Percentiles rank a stretch among this genome's conserved stretches.
Evolutionary conservation across 805 yeast species (phyloP).

Genomic region (Candida sithepensis): DNA sequence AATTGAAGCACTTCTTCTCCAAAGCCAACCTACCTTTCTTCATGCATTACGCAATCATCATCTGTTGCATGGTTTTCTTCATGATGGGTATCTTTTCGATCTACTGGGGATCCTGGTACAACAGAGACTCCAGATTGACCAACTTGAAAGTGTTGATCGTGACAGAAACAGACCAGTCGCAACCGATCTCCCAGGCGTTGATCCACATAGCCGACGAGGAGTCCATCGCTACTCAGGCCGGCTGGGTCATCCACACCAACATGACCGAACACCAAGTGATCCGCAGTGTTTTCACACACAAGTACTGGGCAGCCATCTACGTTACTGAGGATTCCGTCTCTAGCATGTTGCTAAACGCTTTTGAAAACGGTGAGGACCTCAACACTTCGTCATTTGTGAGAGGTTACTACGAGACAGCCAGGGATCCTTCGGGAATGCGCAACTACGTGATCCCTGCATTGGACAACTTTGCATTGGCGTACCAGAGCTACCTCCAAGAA

Average conservation of each 20-base stretch:
- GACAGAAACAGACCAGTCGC: conserved; percentile 31
- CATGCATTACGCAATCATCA: conserved; percentile 11
- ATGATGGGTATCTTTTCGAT: conserved; percentile 39
- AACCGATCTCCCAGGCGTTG: conserved; percentile 31
- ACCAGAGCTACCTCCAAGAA: conserved; percentile 15
- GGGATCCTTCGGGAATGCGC: conserved; percentile 52
- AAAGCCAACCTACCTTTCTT: conserved; percentile 11
- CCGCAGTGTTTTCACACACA: conserved; percentile 46
- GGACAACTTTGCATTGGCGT: conserved; percentile 32
- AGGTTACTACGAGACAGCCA: conserved; percentile 54
- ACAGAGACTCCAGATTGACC: conserved; percentile 27
- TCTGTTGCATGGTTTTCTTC: conserved; percentile 31
- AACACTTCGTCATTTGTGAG: conserved; percentile 21
- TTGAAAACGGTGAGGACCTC: conserved; percentile 32
- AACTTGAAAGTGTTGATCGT: conserved; percentile 39
- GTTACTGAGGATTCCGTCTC: conserved; percentile 43
- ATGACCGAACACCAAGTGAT: conserved; percentile 35
- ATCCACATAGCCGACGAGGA: conserved; percentile 13
- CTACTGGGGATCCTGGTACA: conserved; percentile 47
- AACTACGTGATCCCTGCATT: conserved; percentile 44
- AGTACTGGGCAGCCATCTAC: conserved; percentile 62
- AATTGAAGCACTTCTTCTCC: conserved; percentile 13
- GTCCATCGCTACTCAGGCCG: conserved; percentile 23
- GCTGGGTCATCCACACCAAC: conserved; percentile 35
- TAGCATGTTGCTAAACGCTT: conserved; percentile 37